Conservation (phyloP, 1,139 yeast species). For the Zygotorulaspora mrakii region DNA sequence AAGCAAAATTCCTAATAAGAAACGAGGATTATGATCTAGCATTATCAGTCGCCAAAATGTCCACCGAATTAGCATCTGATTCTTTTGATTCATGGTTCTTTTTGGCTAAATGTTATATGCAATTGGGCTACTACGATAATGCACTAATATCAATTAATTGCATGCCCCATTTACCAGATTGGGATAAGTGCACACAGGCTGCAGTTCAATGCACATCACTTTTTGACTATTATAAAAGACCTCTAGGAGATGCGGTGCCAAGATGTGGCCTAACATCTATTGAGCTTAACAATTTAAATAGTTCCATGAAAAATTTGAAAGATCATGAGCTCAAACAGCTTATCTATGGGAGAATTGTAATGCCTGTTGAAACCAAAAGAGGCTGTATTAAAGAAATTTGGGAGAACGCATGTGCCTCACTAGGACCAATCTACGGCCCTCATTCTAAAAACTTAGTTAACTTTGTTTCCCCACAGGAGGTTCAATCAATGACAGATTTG, state of each 20-base stretch:
- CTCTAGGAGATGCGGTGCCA: conserved; percentile 23
- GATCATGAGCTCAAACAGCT: conserved; percentile 26
- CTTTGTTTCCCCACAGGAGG: conserved; percentile 43
- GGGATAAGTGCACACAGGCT: conserved; percentile 24
- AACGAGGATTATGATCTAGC: conserved; percentile 72
- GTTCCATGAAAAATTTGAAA: conserved; percentile 31
- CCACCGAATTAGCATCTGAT: conserved; percentile 78
- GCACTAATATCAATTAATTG: conserved; percentile 84
- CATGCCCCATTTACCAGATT: conserved; percentile 55
- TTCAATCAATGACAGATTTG: conserved; percentile 54
- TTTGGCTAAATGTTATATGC: conserved; percentile 68
- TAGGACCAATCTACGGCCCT: conserved; percentile 54
- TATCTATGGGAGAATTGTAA: conserved; percentile 57
- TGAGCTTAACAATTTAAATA: conserved; percentile 54
- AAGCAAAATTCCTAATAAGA: conserved; percentile 65
- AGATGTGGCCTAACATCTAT: conserved; percentile 66
- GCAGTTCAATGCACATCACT: conserved; percentile 17
- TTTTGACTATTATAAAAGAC: conserved; percentile 29
- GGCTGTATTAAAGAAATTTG: conserved; percentile 55
- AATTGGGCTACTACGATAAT: conserved; percentile 63
- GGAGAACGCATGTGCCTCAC: conserved; percentile 40
- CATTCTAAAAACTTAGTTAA: conserved; percentile 46
- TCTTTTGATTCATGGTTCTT: conserved; percentile 82
- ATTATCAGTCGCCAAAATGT: conserved; percentile 63
- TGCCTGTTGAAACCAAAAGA: conserved; percentile 67